These are phyloP conservation scores for Yamadazyma atmosphaerica DNA, from an alignment of 1,139 yeast species.

Conservation along the genomic window DNA sequence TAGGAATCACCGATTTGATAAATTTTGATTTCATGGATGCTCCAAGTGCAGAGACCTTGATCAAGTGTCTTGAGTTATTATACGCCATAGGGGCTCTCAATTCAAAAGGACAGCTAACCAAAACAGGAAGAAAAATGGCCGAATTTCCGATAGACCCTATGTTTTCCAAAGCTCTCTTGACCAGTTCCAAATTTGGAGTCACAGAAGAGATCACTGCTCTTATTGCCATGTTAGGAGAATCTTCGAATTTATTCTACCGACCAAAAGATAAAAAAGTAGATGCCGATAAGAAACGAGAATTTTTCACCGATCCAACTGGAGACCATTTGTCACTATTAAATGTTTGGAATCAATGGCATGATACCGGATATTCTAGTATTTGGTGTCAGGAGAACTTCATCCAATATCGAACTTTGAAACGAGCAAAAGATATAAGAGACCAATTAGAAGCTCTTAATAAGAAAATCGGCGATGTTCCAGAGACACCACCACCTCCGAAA, in stretches of 20 bases:
- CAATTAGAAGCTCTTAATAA: conserved; percentile 67
- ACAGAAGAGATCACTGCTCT: conserved; percentile 67
- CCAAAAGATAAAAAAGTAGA: conserved; percentile 69
- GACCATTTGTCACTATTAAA: conserved; percentile 79
- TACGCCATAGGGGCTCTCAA: conserved; percentile 88
- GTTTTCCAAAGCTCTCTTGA: conserved; percentile 72
- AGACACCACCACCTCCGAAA: conserved; percentile 9
- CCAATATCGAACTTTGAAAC: conserved; percentile 67
- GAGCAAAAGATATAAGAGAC: conserved; percentile 72
- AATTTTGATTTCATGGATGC: conserved; percentile 86
- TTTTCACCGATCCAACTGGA: conserved; percentile 53
- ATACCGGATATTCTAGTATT: conserved; percentile 63
- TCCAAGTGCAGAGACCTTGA: conserved; percentile 71
- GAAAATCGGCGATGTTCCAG: conserved; percentile 48
- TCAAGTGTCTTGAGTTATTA: conserved; percentile 73
- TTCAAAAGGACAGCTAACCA: conserved; percentile 75
- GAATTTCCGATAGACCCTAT: conserved; percentile 93
- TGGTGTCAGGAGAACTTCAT: conserved; percentile 91
- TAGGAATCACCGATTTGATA: conserved; percentile 82
- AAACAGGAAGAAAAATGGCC: conserved; percentile 81
- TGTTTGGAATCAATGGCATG: conserved; percentile 76
- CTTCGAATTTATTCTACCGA: conserved; percentile 66
- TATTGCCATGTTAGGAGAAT: conserved; percentile 82
- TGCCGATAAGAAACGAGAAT: conserved; percentile 63
- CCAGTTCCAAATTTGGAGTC: conserved; percentile 61